A percentile compares a stretch with the other conserved stretches of the same genome.
These are phyloP conservation scores for Brettanomyces anomalus DNA, from an alignment of 805 yeast genomes.

Conservation along the genomic window DNA sequence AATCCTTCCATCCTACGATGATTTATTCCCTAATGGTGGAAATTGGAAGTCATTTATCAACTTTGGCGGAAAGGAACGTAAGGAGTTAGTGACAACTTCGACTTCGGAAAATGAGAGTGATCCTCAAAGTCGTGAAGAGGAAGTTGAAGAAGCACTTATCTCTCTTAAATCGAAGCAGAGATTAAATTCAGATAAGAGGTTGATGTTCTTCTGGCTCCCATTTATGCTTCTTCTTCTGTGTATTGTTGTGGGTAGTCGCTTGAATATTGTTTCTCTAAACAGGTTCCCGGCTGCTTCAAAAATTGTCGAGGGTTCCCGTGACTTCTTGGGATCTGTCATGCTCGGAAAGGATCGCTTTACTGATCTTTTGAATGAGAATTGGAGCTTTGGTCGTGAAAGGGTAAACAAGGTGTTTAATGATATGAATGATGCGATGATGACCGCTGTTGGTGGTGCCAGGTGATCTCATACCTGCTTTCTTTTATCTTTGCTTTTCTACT, in stretches of 20 bases:
- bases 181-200: slow-evolving; percentile 67
- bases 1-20: slow-evolving; percentile 64
- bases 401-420: slow-evolving; percentile 28
- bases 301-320: slow-evolving; percentile 32
- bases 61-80: slow-evolving; percentile 18
- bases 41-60: slow-evolving; percentile 19
- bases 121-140: background rate
- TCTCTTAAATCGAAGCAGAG: slow-evolving; percentile 31
- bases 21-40: slow-evolving; percentile 52
- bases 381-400: slow-evolving; percentile 23
- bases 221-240: slow-evolving; percentile 49
- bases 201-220: slow-evolving; percentile 89
- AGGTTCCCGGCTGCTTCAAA: slow-evolving; percentile 15
- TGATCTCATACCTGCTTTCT: background rate
- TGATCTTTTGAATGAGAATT: slow-evolving; percentile 26
- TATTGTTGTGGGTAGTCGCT: slow-evolving; percentile 22
- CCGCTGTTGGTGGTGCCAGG: slow-evolving; percentile 21
- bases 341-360: slow-evolving; percentile 36
- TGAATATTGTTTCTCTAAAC: slow-evolving; percentile 17
- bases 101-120: slow-evolving; percentile 1
- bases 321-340: slow-evolving; percentile 37
- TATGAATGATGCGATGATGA: slow-evolving; percentile 33
- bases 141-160: slow-evolving; percentile 8
- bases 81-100: slow-evolving; percentile 3
- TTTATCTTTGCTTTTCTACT: slow-evolving; percentile 2